Conservation (phyloP, 257 asterid genomes). For the Petunia secreta region DNA sequence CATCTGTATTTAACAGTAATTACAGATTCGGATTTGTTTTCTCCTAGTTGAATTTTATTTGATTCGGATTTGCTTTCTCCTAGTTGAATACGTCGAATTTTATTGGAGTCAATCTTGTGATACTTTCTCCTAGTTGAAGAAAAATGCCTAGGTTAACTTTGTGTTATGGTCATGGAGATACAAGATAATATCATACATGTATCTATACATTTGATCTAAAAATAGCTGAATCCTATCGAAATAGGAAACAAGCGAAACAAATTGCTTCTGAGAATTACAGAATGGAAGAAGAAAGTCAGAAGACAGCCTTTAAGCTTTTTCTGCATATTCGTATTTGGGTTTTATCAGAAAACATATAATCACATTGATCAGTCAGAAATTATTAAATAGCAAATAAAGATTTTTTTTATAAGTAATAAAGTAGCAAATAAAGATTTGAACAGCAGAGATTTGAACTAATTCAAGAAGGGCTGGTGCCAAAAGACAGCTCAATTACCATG, state of each 20-base stretch:
- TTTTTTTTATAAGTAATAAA: no score
- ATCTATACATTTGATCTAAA: neutral
- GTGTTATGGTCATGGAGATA: neutral
- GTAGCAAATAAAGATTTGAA: neutral
- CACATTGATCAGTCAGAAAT: neutral
- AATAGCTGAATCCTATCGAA: neutral
- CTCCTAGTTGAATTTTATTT: no score
- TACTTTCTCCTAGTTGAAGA: slow-evolving; percentile 19
- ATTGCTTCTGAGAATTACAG: neutral
- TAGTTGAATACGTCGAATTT: no score
- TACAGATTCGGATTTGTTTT: no score
- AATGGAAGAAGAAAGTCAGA: neutral
- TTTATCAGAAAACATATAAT: neutral
- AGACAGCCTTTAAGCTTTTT: slow-evolving; percentile 1
- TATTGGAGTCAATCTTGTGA: slow-evolving; percentile 8
- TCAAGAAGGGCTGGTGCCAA: neutral
- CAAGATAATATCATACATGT: slow-evolving; percentile 7
- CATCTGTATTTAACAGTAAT: no score
- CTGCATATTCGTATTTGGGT: neutral
- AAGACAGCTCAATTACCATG: slow-evolving; percentile 59
- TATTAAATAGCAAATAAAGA: neutral
- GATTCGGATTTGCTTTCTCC: no score
- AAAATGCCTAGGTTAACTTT: neutral
- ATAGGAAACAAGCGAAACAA: slow-evolving; percentile 1
- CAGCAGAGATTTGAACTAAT: slow-evolving; percentile 4